Evolutionary conservation across 306 rosid genomes (phyloP).

Genomic region (Vigna mungo): DNA sequence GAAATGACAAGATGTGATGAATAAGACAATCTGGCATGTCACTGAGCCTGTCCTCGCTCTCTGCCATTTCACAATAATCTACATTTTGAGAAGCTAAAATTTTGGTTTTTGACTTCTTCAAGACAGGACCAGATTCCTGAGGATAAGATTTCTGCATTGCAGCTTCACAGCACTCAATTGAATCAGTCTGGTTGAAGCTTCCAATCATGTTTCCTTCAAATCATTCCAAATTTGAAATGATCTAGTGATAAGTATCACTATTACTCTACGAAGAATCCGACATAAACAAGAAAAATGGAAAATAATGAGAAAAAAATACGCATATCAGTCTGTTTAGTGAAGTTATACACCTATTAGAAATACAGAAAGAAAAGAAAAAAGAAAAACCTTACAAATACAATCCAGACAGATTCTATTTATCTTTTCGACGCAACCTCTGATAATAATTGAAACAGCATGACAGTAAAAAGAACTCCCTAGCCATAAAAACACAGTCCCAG

Average conservation of each 20-base stretch:
- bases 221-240: conserved; percentile 8
- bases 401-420: conserved; percentile 2
- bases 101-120: conserved; percentile 40
- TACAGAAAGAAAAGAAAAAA: neutral
- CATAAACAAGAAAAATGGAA: neutral
- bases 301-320: neutral
- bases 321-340: neutral
- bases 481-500: conserved; percentile 8
- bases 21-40: conserved; percentile 49
- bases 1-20: conserved; percentile 51
- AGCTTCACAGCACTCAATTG: conserved; percentile 35
- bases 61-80: conserved; percentile 37
- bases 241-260: conserved; percentile 15
- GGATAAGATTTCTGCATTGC: conserved; percentile 7
- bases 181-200: conserved; percentile 8
- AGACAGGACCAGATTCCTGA: conserved; percentile 37
- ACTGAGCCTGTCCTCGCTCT: conserved; percentile 43
- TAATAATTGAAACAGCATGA: conserved; percentile 30
- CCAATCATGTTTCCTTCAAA: conserved; percentile 28
- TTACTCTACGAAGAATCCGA: conserved; percentile 20
- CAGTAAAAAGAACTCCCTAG: neutral
- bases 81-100: conserved; percentile 34
- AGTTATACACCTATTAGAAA: neutral
- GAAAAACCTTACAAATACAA: neutral
- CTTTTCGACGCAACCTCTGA: neutral